Base-by-base conservation (phyloP, 2,329 filamentous ascomycete genomes). In the Curvularia sp. region DNA sequence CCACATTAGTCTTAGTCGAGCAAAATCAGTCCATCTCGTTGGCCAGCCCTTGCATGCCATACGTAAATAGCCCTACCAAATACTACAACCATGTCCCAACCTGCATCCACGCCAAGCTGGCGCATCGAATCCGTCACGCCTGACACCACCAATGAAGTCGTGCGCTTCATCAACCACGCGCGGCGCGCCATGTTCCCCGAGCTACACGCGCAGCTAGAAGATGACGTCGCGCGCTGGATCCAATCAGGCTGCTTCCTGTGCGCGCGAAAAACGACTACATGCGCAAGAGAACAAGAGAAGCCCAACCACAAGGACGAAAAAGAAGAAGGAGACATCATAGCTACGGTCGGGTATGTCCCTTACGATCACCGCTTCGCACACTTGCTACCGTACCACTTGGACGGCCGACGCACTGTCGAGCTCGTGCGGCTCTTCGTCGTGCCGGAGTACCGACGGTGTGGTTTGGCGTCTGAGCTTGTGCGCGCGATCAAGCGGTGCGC, bases 141-240 rank as follows among this genome's bases (percentile, higher is more conserved):
- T 5, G 5, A 38, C 12, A 62, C 22, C 2, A 18, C 55, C 5
- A 10, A n/a, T 6, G 50, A 59, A 41, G 44, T 50, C 0, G 51
- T 56, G 1, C 9, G 24, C 7, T 64, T 64, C 33, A 48, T 64
- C 7, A 58, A 60, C 20, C 31, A 54, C 6, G 57, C 62, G 12
- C 62, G 62, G 1, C 26, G 33, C 26, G 12, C 28, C 18, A 50
- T 51, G 47, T 50, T 56, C 24, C 53, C 53, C 3, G 15, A 35
- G 53, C 47, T 51, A 3, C 31, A 30, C 47, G 12, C 28, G 5
- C 47, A 56, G 7, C 53, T 46, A 22, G 31, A 30, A 20, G 39
- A 33, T 10, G 53, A 56, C 13, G 47, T 46, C 8, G 42, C 49
- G 24, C 39, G 41, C 24, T 60, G 50, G 30, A 46, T 53, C 8